Base-by-base conservation (phyloP, 768 basidiomycete species). In the Calvatia gigantea region DNA sequence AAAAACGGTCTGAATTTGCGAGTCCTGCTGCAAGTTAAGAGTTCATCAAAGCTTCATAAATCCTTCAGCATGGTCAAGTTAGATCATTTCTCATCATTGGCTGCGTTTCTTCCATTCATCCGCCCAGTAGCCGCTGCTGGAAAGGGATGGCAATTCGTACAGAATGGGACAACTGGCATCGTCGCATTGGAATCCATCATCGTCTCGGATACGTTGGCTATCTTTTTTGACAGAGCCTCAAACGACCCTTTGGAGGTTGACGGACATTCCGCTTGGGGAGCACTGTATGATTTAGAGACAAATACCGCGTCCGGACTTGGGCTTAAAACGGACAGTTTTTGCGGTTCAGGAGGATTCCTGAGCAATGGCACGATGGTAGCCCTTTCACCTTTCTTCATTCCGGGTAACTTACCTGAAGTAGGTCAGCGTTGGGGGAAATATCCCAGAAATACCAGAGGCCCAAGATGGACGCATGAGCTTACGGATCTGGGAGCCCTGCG, bases 241-340 rank as follows among this genome's bases (percentile, higher is more conserved):
- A 67, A 77, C 53, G 77, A 78, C 35, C 72, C 75, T 12, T 61
- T 78, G 1, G 67, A 61, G 19, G 65, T 77, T 55, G 67, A 75
- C 46, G 72, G 70, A 1, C 75, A 77, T 55, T 63, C 73, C 9
- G 77, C 77, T 6, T 78, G 77, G 78, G 74, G 72, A 29, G 75
- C 73, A 6, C 64, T 79, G n/a, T 72, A 75, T 62, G 68, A 78
- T 51, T 58, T 79, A 8, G 64, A 70, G 57, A 76, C 75, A 2
- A 72, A 74, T 39, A 69, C 64, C 3, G 67, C 70, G 0, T 67
- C 70, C 12, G 63, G 73, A 6, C 56, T 75, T 15, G 62, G 69
- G 35, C 60, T 74, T 19, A 49, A 69, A 9, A 68, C 71, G 12
- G 70, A 78, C 54, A 69, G 67, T 14, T 77, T 75, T 62, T 78